Evolutionary conservation across 306 rosid genomes (phyloP).

Genomic region (Lupinus albus): DNA sequence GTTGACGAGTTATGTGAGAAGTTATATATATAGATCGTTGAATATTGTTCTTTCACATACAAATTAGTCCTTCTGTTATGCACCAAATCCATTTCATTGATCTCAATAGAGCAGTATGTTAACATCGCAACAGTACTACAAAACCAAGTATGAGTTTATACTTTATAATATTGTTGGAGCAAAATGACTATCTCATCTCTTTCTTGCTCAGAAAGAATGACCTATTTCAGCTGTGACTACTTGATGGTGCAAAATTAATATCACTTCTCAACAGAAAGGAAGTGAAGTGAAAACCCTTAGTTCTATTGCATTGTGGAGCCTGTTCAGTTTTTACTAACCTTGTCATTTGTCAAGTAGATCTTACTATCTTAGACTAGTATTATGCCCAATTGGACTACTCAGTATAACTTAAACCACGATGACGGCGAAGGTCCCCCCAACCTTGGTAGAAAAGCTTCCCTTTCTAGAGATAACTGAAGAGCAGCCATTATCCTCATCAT

Average conservation of each 20-base stretch:
- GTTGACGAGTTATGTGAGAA: too few relatives aligned
- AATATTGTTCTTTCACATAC: too few relatives aligned
- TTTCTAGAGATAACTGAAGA: slow-evolving; percentile 64
- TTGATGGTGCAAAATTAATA: slow-evolving; percentile 19
- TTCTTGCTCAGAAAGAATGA: slow-evolving; percentile 17
- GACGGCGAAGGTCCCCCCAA: slow-evolving; percentile 51
- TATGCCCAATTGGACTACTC: slow-evolving; percentile 14
- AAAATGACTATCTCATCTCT: neutral
- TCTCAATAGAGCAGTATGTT: too few relatives aligned
- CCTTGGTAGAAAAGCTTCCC: slow-evolving; percentile 63
- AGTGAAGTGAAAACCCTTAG: neutral
- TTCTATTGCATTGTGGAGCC: neutral
- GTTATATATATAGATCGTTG: too few relatives aligned
- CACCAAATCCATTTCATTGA: too few relatives aligned
- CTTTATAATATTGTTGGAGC: neutral
- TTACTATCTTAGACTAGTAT: neutral
- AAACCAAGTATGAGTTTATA: too few relatives aligned
- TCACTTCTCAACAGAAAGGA: slow-evolving; percentile 6
- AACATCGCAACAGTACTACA: too few relatives aligned
- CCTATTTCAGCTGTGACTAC: neutral
- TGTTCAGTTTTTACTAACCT: neutral
- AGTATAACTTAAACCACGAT: slow-evolving; percentile 52
- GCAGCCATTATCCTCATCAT: slow-evolving; percentile 45
- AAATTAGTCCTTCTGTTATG: too few relatives aligned
- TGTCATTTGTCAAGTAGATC: neutral